Conservation (phyloP, 306 rosid genomes). For the Clitoria ternatea region DNA sequence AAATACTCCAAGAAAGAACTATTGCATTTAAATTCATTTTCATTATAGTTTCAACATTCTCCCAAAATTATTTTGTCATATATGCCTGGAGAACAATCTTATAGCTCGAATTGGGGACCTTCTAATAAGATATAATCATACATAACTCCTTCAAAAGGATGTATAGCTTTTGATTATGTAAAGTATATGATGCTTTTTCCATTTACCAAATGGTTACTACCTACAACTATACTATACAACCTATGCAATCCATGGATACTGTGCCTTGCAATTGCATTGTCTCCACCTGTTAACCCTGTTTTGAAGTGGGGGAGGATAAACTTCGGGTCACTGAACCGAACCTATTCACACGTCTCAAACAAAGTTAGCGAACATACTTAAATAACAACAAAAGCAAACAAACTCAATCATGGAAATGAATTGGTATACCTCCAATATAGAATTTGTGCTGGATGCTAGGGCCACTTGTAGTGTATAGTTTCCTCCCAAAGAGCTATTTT, state of each 20-base stretch:
- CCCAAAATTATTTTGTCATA: too few species aligned
- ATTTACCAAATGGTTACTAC: conserved; percentile 18
- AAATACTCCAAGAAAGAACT: too few species aligned
- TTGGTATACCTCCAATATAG: neutral
- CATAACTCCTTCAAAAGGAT: conserved; percentile 52
- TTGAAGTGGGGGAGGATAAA: neutral
- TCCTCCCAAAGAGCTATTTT: conserved; percentile 3
- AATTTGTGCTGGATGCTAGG: conserved; percentile 40
- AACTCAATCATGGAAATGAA: neutral
- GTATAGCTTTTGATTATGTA: conserved; percentile 35
- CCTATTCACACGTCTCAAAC: conserved; percentile 31
- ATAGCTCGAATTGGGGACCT: conserved; percentile 38
- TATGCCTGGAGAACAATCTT: too few species aligned
- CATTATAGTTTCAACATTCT: too few species aligned
- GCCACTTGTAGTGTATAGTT: conserved; percentile 75
- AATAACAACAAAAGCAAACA: too few species aligned
- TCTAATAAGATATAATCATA: conserved; percentile 81
- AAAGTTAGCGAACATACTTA: neutral
- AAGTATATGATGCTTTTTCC: conserved; percentile 57
- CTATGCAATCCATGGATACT: conserved; percentile 69
- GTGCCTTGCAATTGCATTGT: conserved; percentile 76
- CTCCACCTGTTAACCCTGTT: conserved; percentile 50
- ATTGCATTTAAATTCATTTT: too few species aligned
- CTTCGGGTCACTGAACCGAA: conserved; percentile 40
- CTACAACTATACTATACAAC: conserved; percentile 31